These are phyloP conservation scores for Phaeosphaeria sp. DNA, from an alignment of 2,329 filamentous ascomycete species.

Conservation along the genomic window DNA sequence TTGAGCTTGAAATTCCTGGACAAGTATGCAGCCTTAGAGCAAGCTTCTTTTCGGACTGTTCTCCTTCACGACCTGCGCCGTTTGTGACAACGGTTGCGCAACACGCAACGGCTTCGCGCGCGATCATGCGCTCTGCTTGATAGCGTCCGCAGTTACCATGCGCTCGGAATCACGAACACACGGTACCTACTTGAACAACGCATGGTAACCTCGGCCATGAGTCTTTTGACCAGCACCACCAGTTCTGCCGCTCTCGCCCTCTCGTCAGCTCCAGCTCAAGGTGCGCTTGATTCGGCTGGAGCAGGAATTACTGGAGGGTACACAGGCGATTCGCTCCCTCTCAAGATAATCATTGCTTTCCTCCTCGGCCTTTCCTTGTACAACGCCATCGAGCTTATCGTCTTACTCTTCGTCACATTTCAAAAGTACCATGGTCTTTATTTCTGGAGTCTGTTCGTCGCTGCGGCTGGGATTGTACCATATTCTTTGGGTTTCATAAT, in stretches of 20 bases:
- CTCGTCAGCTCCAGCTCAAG: constrained; percentile 35
- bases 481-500: constrained; percentile 58
- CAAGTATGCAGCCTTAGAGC: neutral
- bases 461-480: constrained; percentile 54
- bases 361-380: constrained; percentile 46
- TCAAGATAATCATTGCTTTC: constrained; percentile 47
- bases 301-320: constrained; percentile 45
- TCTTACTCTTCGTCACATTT: constrained; percentile 57
- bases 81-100: neutral
- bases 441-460: constrained; percentile 57
- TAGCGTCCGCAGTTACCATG: constrained; percentile 3
- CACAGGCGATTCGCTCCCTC: constrained; percentile 36
- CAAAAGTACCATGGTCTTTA: constrained; percentile 56
- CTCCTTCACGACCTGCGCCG: neutral
- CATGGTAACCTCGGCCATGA: constrained; percentile 23
- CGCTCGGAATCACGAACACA: neutral
- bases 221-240: constrained; percentile 16
- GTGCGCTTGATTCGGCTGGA: constrained; percentile 33
- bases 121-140: neutral
- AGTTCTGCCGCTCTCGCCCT: constrained; percentile 14
- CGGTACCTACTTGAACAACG: constrained; percentile 13
- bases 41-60: neutral
- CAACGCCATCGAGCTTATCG: constrained; percentile 54
- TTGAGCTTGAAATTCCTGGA: constrained; percentile 5
- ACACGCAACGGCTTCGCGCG: neutral